Percentiles rank a stretch among this genome's conserved stretches.
phyloP scores from a whole-genome alignment of 2,329 filamentous ascomycete genomes.

The Colletotrichum agaves region DNA sequence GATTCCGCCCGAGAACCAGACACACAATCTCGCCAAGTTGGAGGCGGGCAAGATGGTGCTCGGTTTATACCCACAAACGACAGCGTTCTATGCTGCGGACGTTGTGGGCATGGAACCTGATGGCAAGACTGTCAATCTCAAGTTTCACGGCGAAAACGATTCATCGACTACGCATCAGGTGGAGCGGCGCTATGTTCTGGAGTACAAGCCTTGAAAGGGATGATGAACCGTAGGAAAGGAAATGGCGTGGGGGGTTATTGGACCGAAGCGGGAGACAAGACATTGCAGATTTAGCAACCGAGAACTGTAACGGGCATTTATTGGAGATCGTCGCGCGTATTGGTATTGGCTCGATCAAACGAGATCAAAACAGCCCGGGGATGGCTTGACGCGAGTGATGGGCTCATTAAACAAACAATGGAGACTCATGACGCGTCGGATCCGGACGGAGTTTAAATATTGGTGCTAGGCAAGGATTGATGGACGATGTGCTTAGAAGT shows the following conservation, averaged over 20 bases:
- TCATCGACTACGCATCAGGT: constrained; percentile 79
- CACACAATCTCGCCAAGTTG: constrained; percentile 65
- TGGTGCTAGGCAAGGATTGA: neutral
- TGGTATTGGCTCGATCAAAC: constrained; percentile 20
- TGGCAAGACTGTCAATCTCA: constrained; percentile 67
- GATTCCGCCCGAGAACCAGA: constrained; percentile 68
- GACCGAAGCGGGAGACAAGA: neutral
- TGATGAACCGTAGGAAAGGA: neutral
- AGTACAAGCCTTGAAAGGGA: constrained; percentile 63
- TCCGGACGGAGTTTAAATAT: constrained; percentile 23
- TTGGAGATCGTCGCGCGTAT: constrained; percentile 20
- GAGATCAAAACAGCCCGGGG: constrained; percentile 25
- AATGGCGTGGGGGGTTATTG: constrained; percentile 1
- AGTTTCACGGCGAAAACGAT: constrained; percentile 84
- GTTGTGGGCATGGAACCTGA: constrained; percentile 75
- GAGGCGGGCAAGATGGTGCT: constrained; percentile 78
- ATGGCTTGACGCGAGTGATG: constrained; percentile 6
- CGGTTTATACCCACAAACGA: constrained; percentile 84
- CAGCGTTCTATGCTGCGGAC: constrained; percentile 86
- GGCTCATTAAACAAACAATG: constrained; percentile 31
- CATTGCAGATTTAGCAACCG: neutral
- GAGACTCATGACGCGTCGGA: constrained; percentile 21
- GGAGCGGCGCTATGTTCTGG: constrained; percentile 79
- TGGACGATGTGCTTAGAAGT: neutral
- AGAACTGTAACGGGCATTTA: neutral